phyloP scores from a whole-genome alignment of 768 basidiomycete species.

The Boletus subparvulus region DNA sequence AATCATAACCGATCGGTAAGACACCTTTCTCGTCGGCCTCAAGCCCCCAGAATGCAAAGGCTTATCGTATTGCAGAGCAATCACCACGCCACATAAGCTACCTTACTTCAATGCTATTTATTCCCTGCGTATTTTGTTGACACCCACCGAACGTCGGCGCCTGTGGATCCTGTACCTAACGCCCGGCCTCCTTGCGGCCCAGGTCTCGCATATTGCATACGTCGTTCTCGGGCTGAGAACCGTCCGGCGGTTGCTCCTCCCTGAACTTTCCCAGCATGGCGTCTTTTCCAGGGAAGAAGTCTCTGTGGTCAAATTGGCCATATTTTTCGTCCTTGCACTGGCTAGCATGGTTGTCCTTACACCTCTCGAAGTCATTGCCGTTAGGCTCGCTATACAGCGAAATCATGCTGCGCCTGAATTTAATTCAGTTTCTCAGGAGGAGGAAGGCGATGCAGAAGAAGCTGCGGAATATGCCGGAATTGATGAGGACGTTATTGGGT shows the following conservation, averaged over 20 bases:
- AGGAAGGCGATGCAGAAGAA: conserved; percentile 62
- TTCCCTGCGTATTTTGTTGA: conserved; percentile 69
- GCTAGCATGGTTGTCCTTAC: conserved; percentile 60
- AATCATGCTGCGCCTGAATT: conserved; percentile 77
- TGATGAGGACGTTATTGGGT: conserved; percentile 88
- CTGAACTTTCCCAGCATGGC: conserved; percentile 43
- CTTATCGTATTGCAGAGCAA: conserved; percentile 49
- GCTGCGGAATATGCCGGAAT: conserved; percentile 61
- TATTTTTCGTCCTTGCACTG: conserved; percentile 58
- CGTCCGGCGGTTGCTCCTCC: conserved; percentile 55
- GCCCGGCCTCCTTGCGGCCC: conserved; percentile 56
- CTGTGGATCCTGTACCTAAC: conserved; percentile 84
- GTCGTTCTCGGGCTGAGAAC: conserved; percentile 43
- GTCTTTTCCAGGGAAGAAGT: conserved; percentile 41
- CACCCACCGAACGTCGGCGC: conserved; percentile 73
- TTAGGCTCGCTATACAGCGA: conserved; percentile 78
- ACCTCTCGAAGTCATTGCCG: conserved; percentile 78
- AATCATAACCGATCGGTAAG: conserved; percentile 76
- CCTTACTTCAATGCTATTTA: conserved; percentile 57
- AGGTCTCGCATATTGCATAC: conserved; percentile 46
- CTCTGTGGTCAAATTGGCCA: conserved; percentile 46
- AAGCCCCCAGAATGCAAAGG: not conserved
- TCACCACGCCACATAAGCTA: conserved; percentile 79
- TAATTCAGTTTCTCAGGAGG: conserved; percentile 73
- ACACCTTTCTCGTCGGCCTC: not conserved